These are phyloP conservation scores for Solanum pinnatisectum DNA, from an alignment of 257 asterid species.

Conservation along the genomic window DNA sequence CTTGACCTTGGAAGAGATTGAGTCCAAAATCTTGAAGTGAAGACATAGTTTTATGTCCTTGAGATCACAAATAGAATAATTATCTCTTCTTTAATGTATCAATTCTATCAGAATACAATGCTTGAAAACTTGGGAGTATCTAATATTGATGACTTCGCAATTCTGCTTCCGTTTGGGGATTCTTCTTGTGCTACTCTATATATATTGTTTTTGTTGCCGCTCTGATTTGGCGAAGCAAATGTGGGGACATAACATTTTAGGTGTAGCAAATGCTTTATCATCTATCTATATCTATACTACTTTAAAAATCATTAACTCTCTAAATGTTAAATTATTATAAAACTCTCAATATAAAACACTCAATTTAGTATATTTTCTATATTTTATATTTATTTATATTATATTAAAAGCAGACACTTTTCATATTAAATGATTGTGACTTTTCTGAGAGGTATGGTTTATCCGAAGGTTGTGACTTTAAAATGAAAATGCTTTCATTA, in stretches of 20 bases:
- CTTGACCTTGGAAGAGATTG: constrained; percentile 96
- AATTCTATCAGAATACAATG: not conserved
- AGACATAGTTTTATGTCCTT: not conserved
- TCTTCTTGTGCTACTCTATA: not conserved
- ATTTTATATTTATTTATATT: too few relatives aligned
- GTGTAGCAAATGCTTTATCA: not conserved
- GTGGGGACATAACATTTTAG: not conserved
- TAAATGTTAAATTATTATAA: too few relatives aligned
- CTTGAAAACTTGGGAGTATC: not conserved
- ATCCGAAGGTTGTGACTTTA: not conserved
- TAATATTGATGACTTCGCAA: not conserved
- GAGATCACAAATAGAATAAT: not conserved
- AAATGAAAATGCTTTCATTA: not conserved
- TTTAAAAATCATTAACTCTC: not conserved
- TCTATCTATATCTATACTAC: not conserved
- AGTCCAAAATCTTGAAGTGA: constrained; percentile 75
- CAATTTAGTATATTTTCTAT: too few relatives aligned
- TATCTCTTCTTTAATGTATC: not conserved
- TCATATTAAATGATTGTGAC: not conserved
- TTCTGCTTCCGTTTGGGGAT: not conserved
- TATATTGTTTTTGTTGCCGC: not conserved
- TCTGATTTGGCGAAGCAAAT: not conserved
- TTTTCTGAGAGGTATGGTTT: too few relatives aligned
- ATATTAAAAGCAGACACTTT: not conserved
- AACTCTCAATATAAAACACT: too few relatives aligned